These are phyloP conservation scores for Orychophragmus violaceus DNA, from an alignment of 345 rosid genomes.

Conservation along the genomic window DNA sequence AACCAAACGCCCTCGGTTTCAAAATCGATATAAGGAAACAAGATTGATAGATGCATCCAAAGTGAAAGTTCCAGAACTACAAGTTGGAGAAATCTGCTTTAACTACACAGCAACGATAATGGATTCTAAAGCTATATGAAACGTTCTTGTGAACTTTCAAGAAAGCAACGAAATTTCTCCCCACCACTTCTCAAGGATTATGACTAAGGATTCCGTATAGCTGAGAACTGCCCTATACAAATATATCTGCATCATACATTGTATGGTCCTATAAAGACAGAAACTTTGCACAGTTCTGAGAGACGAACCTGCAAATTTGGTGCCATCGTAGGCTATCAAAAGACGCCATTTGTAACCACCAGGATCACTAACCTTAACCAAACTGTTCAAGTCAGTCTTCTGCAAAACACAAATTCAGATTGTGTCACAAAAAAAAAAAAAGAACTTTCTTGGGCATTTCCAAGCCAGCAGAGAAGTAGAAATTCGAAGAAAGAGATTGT, in stretches of 20 bases:
- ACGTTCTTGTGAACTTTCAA: background rate
- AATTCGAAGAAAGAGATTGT: background rate
- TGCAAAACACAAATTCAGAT: background rate
- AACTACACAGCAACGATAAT: background rate
- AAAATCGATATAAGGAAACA: background rate
- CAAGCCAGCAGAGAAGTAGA: background rate
- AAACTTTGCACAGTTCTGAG: background rate
- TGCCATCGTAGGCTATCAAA: slow-evolving; percentile 75
- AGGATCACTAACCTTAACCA: slow-evolving; percentile 23
- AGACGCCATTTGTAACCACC: slow-evolving; percentile 66
- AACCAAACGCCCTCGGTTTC: slow-evolving; percentile 9
- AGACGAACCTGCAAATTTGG: slow-evolving; percentile 56
- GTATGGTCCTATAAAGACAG: background rate
- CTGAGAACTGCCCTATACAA: background rate
- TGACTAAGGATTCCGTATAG: background rate
- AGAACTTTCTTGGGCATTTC: background rate
- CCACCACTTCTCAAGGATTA: background rate
- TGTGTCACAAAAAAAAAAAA: background rate
- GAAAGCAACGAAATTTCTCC: background rate
- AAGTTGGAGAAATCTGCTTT: background rate
- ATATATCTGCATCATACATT: background rate
- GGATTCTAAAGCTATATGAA: background rate
- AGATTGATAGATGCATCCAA: background rate
- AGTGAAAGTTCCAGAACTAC: slow-evolving; percentile 1
- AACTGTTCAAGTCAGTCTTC: slow-evolving; percentile 12